These are phyloP conservation scores for Mortierella alpina DNA, from an alignment of 192 early-diverging fungal species.

Conservation along the genomic window DNA sequence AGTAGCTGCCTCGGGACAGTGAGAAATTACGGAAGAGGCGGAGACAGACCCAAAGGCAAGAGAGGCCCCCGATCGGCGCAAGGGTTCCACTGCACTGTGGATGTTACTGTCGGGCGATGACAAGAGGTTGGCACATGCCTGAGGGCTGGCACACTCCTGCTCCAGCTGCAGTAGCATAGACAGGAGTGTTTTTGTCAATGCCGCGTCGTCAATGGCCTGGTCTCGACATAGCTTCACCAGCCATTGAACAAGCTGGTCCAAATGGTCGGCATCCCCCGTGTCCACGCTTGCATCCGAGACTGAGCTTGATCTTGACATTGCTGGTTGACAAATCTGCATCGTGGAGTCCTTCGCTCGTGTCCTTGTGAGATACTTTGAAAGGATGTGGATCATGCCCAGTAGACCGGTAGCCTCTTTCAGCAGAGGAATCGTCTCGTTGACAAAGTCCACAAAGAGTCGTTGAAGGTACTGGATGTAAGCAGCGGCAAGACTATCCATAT, in stretches of 20 bases:
- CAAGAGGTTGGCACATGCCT: conserved; percentile 18
- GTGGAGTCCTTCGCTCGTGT: background rate
- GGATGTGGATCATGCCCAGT: conserved; percentile 52
- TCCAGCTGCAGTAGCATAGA: conserved; percentile 54
- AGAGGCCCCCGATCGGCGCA: background rate
- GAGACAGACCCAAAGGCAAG: conserved; percentile 33
- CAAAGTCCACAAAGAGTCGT: conserved; percentile 41
- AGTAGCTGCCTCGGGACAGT: conserved; percentile 30
- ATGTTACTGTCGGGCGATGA: background rate
- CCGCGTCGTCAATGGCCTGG: conserved; percentile 55
- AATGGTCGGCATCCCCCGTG: background rate
- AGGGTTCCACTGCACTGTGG: background rate
- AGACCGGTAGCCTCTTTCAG: conserved; percentile 60
- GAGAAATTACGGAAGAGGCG: conserved; percentile 17
- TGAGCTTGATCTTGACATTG: conserved; percentile 1
- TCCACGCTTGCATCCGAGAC: conserved; percentile 7
- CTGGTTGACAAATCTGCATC: background rate
- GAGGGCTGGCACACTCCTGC: conserved; percentile 25
- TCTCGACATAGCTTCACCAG: conserved; percentile 54
- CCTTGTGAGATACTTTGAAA: conserved; percentile 42
- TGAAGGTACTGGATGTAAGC: conserved; percentile 43
- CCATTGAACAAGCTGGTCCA: conserved; percentile 55
- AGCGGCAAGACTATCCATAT: conserved; percentile 38
- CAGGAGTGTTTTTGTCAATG: conserved; percentile 53
- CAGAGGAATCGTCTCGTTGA: conserved; percentile 51